phyloP scores from a whole-genome alignment of 768 basidiomycete genomes.

The Auriscalpium vulgare region DNA sequence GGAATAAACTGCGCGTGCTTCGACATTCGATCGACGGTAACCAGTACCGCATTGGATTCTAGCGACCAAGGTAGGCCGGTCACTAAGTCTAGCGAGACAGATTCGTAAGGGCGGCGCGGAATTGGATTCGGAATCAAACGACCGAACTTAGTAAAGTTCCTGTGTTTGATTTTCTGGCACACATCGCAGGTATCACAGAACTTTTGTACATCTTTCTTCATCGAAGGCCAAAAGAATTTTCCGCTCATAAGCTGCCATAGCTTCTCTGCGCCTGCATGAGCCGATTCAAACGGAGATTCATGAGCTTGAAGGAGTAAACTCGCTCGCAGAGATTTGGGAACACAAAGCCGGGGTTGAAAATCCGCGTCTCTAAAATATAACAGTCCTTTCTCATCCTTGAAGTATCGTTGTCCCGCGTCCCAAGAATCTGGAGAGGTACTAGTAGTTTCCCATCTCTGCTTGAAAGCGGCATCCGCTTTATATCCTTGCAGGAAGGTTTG shows the following conservation, averaged over 20 bases:
- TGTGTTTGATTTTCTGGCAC: conserved; percentile 9
- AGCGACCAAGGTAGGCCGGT: conserved; percentile 6
- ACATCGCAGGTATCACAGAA: conserved; percentile 9
- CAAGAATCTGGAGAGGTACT: no score
- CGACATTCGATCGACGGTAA: conserved; percentile 16
- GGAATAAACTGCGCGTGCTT: conserved; percentile 26
- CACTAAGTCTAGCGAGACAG: conserved; percentile 7
- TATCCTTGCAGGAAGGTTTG: neutral
- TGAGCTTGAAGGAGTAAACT: neutral
- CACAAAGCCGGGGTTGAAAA: conserved; percentile 11
- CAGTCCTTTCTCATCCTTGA: conserved; percentile 9
- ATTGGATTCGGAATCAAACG: conserved; percentile 5
- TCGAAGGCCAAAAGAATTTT: neutral
- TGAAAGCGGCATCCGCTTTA: neutral
- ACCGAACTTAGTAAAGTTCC: conserved; percentile 1
- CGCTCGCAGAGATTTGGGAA: neutral
- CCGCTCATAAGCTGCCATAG: neutral
- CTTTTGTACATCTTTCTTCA: conserved; percentile 3
- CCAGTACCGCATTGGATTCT: conserved; percentile 9
- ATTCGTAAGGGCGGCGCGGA: conserved; percentile 10
- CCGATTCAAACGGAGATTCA: conserved; percentile 3
- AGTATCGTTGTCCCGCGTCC: conserved; percentile 3
- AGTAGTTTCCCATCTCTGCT: neutral
- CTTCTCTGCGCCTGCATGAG: conserved; percentile 7
- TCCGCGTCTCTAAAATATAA: conserved; percentile 13